A percentile compares a stretch with the other conserved stretches of the same genome.
Conservation (phyloP, 1,284 basidiomycete genomes). For the Vanrija pseudolonga region DNA sequence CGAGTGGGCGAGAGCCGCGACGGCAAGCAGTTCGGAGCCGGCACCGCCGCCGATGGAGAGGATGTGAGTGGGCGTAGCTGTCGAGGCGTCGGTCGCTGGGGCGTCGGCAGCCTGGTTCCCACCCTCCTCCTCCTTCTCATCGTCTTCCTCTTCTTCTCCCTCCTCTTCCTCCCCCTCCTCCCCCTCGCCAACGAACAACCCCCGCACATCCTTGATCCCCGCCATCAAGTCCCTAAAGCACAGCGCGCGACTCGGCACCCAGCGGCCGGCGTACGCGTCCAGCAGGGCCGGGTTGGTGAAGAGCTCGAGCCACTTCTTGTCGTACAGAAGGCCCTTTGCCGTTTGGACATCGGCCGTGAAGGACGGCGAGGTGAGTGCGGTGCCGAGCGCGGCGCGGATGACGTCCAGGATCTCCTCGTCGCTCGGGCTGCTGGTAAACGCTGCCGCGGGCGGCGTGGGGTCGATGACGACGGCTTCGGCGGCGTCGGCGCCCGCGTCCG, state of each 20-base stretch:
- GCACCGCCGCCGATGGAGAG: slow-evolving; percentile 50
- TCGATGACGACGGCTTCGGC: neutral
- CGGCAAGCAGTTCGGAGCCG: slow-evolving; percentile 48
- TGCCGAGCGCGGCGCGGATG: slow-evolving; percentile 26
- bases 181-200: slow-evolving; percentile 41
- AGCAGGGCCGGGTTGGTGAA: slow-evolving; percentile 37
- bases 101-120: too few relatives aligned
- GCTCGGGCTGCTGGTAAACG: slow-evolving; percentile 17
- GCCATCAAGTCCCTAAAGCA: slow-evolving; percentile 49
- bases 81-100: neutral
- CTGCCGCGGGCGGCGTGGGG: slow-evolving; percentile 7
- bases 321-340: slow-evolving; percentile 44
- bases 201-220: slow-evolving; percentile 33
- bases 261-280: slow-evolving; percentile 49
- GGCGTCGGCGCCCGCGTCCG: neutral
- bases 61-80: slow-evolving; percentile 15
- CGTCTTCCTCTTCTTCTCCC: slow-evolving; percentile 7
- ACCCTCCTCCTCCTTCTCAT: slow-evolving; percentile 4
- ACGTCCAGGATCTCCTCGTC: slow-evolving; percentile 36
- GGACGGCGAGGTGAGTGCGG: slow-evolving; percentile 22
- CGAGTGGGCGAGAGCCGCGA: slow-evolving; percentile 33
- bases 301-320: slow-evolving; percentile 46
- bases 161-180: slow-evolving; percentile 10
- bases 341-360: slow-evolving; percentile 37
- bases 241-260: slow-evolving; percentile 50